Evolutionary conservation across 108 stramenopile species (phyloP).

Genomic region (Fistulifera pelliculosa): DNA sequence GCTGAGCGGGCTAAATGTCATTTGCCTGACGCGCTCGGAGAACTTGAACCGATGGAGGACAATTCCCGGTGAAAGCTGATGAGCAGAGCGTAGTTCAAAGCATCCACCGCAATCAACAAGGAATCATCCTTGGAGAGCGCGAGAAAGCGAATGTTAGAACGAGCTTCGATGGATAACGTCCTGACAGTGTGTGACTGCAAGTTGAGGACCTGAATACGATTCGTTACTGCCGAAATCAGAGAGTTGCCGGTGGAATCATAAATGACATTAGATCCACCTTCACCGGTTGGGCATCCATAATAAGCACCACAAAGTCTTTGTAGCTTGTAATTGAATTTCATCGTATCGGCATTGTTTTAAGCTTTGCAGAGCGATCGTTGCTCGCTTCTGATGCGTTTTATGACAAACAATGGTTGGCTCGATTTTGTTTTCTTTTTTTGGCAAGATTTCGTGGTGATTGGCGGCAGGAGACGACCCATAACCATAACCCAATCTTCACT

Average conservation of each 20-base stretch:
- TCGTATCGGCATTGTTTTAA: slow-evolving; percentile 6
- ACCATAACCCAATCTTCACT: too few relatives aligned
- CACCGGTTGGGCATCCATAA: slow-evolving; percentile 63
- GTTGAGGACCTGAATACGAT: slow-evolving; percentile 89
- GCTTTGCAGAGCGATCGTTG: too few relatives aligned
- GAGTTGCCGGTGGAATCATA: slow-evolving; percentile 90
- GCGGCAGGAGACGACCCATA: too few relatives aligned
- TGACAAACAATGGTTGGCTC: too few relatives aligned
- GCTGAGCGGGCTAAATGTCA: slow-evolving; percentile 87
- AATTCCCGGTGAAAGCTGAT: slow-evolving; percentile 77
- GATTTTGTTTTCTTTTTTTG: too few relatives aligned
- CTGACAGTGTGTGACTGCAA: slow-evolving; percentile 78
- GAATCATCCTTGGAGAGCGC: slow-evolving; percentile 80
- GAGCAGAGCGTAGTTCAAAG: slow-evolving; percentile 62
- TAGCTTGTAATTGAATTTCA: slow-evolving; percentile 94
- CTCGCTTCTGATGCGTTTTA: too few relatives aligned
- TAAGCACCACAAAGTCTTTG: slow-evolving; percentile 91
- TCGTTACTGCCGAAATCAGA: slow-evolving; percentile 85
- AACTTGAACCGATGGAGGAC: slow-evolving; percentile 92
- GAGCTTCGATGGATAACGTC: slow-evolving; percentile 84
- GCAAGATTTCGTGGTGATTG: too few relatives aligned
- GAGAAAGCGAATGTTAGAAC: slow-evolving; percentile 84
- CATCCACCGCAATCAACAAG: slow-evolving; percentile 80
- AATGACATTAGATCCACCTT: slow-evolving; percentile 76
- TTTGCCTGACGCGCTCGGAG: slow-evolving; percentile 69